A percentile compares a stretch with the other conserved stretches of the same genome.
phyloP scores from a whole-genome alignment of 495 filamentous ascomycete species.

The Hypomontagnella monticulosa region DNA sequence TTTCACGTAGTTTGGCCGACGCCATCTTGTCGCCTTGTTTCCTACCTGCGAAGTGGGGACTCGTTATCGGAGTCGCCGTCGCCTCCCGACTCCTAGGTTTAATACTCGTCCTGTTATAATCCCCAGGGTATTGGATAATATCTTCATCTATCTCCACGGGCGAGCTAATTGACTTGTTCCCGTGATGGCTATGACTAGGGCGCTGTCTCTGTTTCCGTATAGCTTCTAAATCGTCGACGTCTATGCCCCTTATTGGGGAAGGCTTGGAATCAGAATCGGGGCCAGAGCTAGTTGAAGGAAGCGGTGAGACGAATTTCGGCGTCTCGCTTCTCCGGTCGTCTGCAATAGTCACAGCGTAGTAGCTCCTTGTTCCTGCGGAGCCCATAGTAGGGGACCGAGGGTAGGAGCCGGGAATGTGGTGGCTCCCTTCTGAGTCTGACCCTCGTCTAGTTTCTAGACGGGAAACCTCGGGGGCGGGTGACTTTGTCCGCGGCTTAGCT shows the following conservation, averaged over 20 bases:
- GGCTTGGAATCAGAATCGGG: constrained; percentile 2
- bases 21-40: constrained; percentile 21
- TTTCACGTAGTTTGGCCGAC: constrained; percentile 31
- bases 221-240: constrained; percentile 24
- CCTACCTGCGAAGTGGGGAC: constrained; percentile 30
- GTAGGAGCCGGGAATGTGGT: constrained; percentile 18
- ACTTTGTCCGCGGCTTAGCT: not conserved
- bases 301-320: constrained; percentile 23
- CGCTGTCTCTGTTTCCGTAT: not conserved
- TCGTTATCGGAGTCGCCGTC: constrained; percentile 12
- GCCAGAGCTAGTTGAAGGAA: not conserved
- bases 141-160: not conserved
- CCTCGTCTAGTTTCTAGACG: not conserved
- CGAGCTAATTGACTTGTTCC: not conserved
- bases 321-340: not conserved
- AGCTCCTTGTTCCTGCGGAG: not conserved
- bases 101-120: not conserved
- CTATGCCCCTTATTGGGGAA: constrained; percentile 19
- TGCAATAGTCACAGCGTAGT: not conserved
- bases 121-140: not conserved
- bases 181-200: not conserved
- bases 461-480: constrained; percentile 1
- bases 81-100: constrained; percentile 3
- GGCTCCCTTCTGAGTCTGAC: constrained; percentile 8
- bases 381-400: constrained; percentile 29